Base-by-base conservation (phyloP, 495 filamentous ascomycete species). In the Mycothermus thermophilus region DNA sequence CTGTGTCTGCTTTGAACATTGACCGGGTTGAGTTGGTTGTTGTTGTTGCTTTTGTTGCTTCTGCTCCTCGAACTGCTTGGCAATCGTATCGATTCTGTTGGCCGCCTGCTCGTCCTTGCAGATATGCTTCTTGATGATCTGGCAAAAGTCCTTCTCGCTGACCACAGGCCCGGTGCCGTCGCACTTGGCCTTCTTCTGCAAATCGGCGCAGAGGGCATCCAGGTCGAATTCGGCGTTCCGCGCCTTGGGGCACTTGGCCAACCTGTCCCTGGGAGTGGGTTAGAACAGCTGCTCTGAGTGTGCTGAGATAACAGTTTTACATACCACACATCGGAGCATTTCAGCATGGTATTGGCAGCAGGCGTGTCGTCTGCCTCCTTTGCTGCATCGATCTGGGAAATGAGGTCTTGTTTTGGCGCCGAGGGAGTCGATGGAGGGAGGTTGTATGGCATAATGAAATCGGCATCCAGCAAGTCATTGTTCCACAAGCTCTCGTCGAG, bases 181-280 rank as follows among this genome's bases (percentile, higher is more conserved):
- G 52, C 92, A 99, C 52, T 87, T 87, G 29, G 92, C 92, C 61
- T 99, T 99, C 48, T 80, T 79, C 38, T 86, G 79, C n/a, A 99
- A 71, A 42, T 99, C 86, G 5, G 79, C 75, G 59, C 92, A 99
- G 9, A 99, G 69, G 35, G 74, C 71, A 51, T 99, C 92, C 44
- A 99, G 79, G 45, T 99, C 90, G 41, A 94, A 74, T 43, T 88
- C 82, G 45, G 85, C 87, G 30, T 71, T 77, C 46, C 80, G 79
- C 50, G 90, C 90, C 49, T 77, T 83, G 32, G 85, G 79, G 55
- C 86, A 90, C 16, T 69, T 69, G 64, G 88, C 80, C 22, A 99
- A 64, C 61, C 80, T 84, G 58, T 96, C 85, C 90, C 90, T 97
- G 52, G 20, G 32, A 18, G 22, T 0, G 15, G 35, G 44, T 56